Base-by-base conservation (phyloP, 2,329 filamentous ascomycete species). In the Pseudopyrenochaeta lycopersici region DNA sequence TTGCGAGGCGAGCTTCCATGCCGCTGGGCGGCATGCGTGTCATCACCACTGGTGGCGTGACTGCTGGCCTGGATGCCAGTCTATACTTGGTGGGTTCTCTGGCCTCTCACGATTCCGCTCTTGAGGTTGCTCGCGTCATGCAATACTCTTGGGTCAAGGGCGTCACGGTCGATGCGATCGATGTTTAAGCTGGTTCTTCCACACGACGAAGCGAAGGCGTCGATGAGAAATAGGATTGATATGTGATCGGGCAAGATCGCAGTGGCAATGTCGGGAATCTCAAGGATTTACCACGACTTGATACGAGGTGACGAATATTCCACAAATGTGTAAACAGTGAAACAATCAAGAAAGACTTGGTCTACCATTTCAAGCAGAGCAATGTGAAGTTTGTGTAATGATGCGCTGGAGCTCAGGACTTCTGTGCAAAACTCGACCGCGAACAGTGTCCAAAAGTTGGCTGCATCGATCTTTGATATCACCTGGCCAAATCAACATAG, bases 61-160 rank as follows among this genome's bases (percentile, higher is more conserved):
- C 88, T 73, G 88, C 89, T 77, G 91, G 92, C 73, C 81, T 96
- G 49, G 92, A 96, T 81, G 92, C 92, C 49, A 83, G 89, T 64
- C 80, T 96, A 79, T 95, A 96, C 80, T 83, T 96, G 73, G 88
- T 96, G 76, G 90, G 89, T 76, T 90, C 91, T 64, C 79, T 96
- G 75, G 90, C 94, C 44, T 90, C 88, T 56, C 87, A 91, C 70
- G 90, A 90, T 48, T 83, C 88, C 55, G 91, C 91, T 59, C 84
- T 87, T 53, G 90, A 94, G 78, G 88, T 91, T 62, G 88, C 90
- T 70, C 85, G 88, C 60, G 67, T 85, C 63, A 87, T 95, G 82
- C 90, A 94, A 80, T 90, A 93, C 82, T 86, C 84, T 71, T 96
- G 92, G 92, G 85, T 85, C 76, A 94, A 93, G 87, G 91, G 91